Percentiles rank a stretch among this genome's conserved stretches.
Conservation (phyloP, 139 green algal genomes). For the Chlorella sorokiniana region DNA sequence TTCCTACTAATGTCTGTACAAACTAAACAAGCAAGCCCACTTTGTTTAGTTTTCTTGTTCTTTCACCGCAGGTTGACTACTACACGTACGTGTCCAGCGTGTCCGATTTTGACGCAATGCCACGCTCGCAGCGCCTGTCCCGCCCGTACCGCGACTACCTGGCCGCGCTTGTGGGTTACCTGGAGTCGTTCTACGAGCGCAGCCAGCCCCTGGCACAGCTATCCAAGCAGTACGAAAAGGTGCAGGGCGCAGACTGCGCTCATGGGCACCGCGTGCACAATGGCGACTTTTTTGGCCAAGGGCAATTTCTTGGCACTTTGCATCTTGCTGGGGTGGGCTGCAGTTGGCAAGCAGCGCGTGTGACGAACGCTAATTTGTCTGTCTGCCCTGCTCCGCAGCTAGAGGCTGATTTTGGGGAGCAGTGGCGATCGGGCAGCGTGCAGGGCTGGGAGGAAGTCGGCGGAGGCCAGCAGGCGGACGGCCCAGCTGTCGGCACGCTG, state of each 20-base stretch:
- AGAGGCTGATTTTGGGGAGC: constrained; percentile 71
- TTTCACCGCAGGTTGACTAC: constrained; percentile 61
- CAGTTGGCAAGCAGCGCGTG: background rate
- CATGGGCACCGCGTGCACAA: too few relatives aligned
- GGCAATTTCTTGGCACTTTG: background rate
- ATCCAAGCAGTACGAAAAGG: constrained; percentile 54
- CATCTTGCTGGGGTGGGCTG: background rate
- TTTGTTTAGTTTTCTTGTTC: too few relatives aligned
- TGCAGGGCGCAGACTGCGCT: constrained; percentile 1
- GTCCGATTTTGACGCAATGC: constrained; percentile 54
- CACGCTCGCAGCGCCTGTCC: constrained; percentile 40
- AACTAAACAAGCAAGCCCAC: background rate
- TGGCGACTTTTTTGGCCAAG: background rate
- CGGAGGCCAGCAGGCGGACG: constrained; percentile 18
- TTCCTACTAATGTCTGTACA: background rate
- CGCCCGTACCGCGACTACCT: constrained; percentile 78
- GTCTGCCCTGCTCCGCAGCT: constrained; percentile 34
- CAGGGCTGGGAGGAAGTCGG: constrained; percentile 76
- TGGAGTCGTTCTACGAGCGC: constrained; percentile 87
- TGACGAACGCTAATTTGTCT: background rate
- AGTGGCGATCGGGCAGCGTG: constrained; percentile 75
- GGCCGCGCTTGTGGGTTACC: constrained; percentile 75
- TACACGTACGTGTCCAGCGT: constrained; percentile 70
- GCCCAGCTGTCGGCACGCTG: constrained; percentile 29
- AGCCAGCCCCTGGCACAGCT: constrained; percentile 86